Percentiles rank a stretch among this genome's conserved stretches.
phyloP scores from a whole-genome alignment of 2,329 filamentous ascomycete species.

The Talaromyces rugulosus region DNA sequence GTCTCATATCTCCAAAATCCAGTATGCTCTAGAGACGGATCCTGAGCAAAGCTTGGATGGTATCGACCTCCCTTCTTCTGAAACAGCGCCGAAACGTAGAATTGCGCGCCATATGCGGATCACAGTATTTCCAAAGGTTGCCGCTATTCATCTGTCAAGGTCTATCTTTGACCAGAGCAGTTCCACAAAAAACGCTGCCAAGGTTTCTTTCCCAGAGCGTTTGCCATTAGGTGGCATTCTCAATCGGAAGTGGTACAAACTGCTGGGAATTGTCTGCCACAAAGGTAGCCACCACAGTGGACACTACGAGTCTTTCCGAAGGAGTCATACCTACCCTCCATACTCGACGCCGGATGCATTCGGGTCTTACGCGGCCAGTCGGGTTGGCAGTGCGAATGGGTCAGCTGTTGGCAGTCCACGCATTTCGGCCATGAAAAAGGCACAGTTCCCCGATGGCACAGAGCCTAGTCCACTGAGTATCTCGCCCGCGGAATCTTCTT shows the following conservation, averaged over 20 bases:
- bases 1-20: slow-evolving; percentile 61
- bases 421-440: slow-evolving; percentile 34
- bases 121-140: slow-evolving; percentile 78
- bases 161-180: slow-evolving; percentile 81
- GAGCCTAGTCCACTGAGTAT: slow-evolving; percentile 27
- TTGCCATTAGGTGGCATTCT: slow-evolving; percentile 76
- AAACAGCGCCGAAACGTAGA: slow-evolving; percentile 70
- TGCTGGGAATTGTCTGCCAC: slow-evolving; percentile 85
- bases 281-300: slow-evolving; percentile 94
- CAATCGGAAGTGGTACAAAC: slow-evolving; percentile 72
- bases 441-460: slow-evolving; percentile 17
- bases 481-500: slow-evolving; percentile 30
- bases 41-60: slow-evolving; percentile 73
- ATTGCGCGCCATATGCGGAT: slow-evolving; percentile 88
- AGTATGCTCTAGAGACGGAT: slow-evolving; percentile 68
- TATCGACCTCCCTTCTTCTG: slow-evolving; percentile 69
- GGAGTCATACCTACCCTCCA: slow-evolving; percentile 73
- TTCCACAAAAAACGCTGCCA: slow-evolving; percentile 90
- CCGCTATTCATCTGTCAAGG: slow-evolving; percentile 87
- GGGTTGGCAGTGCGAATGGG: slow-evolving; percentile 50
- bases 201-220: slow-evolving; percentile 87
- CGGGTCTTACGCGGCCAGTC: slow-evolving; percentile 66
- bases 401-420: slow-evolving; percentile 48
- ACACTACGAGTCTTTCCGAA: slow-evolving; percentile 92
- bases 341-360: slow-evolving; percentile 81